phyloP scores from a whole-genome alignment of 805 yeast genomes.

The Metschnikowia bowlesiae region DNA sequence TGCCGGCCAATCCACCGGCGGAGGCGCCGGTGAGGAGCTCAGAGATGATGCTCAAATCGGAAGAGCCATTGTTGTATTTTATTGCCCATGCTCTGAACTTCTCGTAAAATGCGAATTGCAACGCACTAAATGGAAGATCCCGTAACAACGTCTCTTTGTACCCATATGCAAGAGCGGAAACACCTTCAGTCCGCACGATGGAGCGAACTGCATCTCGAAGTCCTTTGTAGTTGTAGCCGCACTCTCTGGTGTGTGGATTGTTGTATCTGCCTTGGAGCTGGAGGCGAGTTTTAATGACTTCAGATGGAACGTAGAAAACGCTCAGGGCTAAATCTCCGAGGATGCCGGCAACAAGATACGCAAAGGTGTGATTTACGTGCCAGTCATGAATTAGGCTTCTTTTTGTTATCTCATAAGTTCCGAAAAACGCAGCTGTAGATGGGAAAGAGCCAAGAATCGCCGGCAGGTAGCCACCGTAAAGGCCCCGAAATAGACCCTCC shows the following conservation, averaged over 20 bases:
- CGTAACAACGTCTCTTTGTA: conserved; percentile 90
- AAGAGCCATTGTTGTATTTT: conserved; percentile 23
- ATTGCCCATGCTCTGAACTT: conserved; percentile 64
- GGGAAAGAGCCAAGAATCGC: conserved; percentile 93
- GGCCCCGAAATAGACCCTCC: conserved; percentile 81
- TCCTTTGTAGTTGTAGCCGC: conserved; percentile 86
- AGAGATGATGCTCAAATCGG: conserved; percentile 49
- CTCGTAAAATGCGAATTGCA: conserved; percentile 95
- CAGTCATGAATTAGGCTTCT: conserved; percentile 60
- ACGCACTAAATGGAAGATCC: conserved; percentile 92
- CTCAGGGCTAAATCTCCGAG: conserved; percentile 91
- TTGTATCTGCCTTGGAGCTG: conserved; percentile 89
- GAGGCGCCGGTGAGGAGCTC: conserved; percentile 90
- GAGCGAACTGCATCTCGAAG: conserved; percentile 64
- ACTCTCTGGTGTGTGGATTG: conserved; percentile 62
- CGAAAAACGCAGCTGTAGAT: conserved; percentile 89
- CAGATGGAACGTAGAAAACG: conserved; percentile 89
- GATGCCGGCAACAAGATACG: conserved; percentile 83
- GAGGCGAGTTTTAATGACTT: conserved; percentile 86
- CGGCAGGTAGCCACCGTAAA: conserved; percentile 90
- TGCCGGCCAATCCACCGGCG: conserved; percentile 93
- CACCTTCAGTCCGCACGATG: conserved; percentile 68
- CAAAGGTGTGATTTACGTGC: conserved; percentile 67
- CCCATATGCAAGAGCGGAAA: conserved; percentile 75
- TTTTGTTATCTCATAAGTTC: conserved; percentile 81